Base-by-base conservation (phyloP, 768 basidiomycete species). In the Mycena rosella region DNA sequence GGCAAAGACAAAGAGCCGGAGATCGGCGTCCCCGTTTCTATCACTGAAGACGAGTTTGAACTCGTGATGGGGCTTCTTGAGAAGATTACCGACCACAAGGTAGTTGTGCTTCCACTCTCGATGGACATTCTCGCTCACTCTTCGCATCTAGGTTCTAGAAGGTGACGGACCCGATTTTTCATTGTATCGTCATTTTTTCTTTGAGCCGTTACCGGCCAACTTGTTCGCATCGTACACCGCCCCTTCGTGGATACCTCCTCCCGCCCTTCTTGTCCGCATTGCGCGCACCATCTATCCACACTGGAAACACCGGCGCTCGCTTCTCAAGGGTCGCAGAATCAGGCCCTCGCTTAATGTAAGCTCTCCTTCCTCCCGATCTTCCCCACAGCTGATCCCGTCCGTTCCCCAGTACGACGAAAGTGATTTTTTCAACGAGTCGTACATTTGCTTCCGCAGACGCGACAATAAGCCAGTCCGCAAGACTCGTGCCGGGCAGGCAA, bases 401-500 rank as follows among this genome's bases (percentile, higher is more conserved):
- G 24, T 18, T 15, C 34, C 72, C 17, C 66, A 94, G 92, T 91
- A 88, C 74, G 96, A 99, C 77, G 96, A 98, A 80, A 86, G 92
- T 22, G 96, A 98, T 77, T 91, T 91, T 51, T 86, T 86, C 71
- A 95, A 94, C 61, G 96, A 97, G 73, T 96, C 97, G 0, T 99
- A 98, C 70, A 93, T 98, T 49, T 99, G 98, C 80, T 99, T 99
- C 86, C 89, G 98, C 40, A 87, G 96, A 67, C 91, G 96, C 60
- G 97, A 99, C 77, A 91, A 93, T 79, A 99, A 99, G 77, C 90
- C 94, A 5, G 88, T 95, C 49, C 90, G 98, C 68, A 99, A 99
- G 82, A 98, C 97, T 11, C 90, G 97, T 10, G 91, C 96, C 17
- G 92, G 92, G 1, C 96, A 99, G 74, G 49, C 40, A 17, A 64